Base-by-base conservation (phyloP, 371 early-diverging fungal genomes). In the Zopfochytrium polystomum region DNA sequence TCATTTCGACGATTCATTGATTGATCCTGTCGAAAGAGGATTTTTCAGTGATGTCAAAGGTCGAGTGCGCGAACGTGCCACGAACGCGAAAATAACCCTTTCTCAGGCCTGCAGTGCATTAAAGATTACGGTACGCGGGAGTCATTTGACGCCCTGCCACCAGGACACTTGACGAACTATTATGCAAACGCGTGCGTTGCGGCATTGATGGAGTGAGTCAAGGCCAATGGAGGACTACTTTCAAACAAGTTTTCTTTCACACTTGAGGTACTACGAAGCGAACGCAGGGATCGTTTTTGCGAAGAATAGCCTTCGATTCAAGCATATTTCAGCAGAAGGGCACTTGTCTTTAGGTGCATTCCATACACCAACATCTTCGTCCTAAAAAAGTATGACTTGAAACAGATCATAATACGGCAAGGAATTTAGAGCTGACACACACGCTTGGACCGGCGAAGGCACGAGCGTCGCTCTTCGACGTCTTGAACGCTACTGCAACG, bases 341-440 rank as follows among this genome's bases (percentile, higher is more conserved):
- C 77, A 73, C 22, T 80, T 87, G 78, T 68, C 81, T 55, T 82
- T 89, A 27, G 86, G 86, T 83, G 58, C 2, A 52, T 47, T 11
- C 38, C 23, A 44, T 58, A 25, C 15, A 5, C 22, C 18, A 4
- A 47, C 38, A 42, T 3, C 11, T 7, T 49, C 47, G 26, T 11
- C 31, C 11, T 32, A n/a, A 44, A 46, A 15, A 3, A 29, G 13
- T 2, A 22, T 23, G 29, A 55, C 2, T 6, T 35, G 34, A 35
- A n/a, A 11, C 11, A 77, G 77, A 77, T 59, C 56, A 55, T 30
- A 64, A 48, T 31, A 78, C 62, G 65, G 82, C 30, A 72, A 66
- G 79, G 26, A 85, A 85, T 51, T 63, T 90, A 49, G 91, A 90
- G 61, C 79, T 90, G 18, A 78, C 84, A 0, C 31, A 63, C 34